Conservation (phyloP, 2,329 filamentous ascomycete species). For the Macroventuria anomochaeta region DNA sequence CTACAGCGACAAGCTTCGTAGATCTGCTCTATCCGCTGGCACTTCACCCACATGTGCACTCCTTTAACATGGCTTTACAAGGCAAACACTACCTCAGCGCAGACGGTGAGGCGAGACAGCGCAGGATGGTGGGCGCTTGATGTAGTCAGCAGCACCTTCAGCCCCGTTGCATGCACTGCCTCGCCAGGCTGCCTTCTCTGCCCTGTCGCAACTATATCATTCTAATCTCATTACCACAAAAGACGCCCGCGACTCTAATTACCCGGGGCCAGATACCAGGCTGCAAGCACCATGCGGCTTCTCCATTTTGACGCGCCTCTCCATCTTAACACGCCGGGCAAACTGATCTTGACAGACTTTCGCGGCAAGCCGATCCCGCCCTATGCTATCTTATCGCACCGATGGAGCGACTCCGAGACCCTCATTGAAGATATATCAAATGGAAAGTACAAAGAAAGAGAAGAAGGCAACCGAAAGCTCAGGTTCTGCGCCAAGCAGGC, state of each 20-base stretch:
- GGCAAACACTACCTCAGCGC: slow-evolving; percentile 5
- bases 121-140: slow-evolving; percentile 3
- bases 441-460: slow-evolving; percentile 14
- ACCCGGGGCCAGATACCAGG: not conserved
- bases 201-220: not conserved
- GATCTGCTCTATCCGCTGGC: slow-evolving; percentile 1
- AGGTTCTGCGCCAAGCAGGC: slow-evolving; percentile 26
- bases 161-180: slow-evolving; percentile 11
- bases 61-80: slow-evolving; percentile 2
- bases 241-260: not conserved
- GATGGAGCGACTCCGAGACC: slow-evolving; percentile 41
- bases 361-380: slow-evolving; percentile 18
- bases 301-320: slow-evolving; percentile 20
- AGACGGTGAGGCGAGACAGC: slow-evolving; percentile 7
- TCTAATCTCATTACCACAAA: not conserved
- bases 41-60: slow-evolving; percentile 3
- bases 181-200: slow-evolving; percentile 11
- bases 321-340: slow-evolving; percentile 11
- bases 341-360: slow-evolving; percentile 22
- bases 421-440: slow-evolving; percentile 31
- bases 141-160: slow-evolving; percentile 2
- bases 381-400: slow-evolving; percentile 48
- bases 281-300: slow-evolving; percentile 14
- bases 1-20: not conserved
- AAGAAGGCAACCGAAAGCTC: slow-evolving; percentile 25